These are phyloP conservation scores for Myriangium duriaei DNA, from an alignment of 2,329 filamentous ascomycete species.

Conservation along the genomic window DNA sequence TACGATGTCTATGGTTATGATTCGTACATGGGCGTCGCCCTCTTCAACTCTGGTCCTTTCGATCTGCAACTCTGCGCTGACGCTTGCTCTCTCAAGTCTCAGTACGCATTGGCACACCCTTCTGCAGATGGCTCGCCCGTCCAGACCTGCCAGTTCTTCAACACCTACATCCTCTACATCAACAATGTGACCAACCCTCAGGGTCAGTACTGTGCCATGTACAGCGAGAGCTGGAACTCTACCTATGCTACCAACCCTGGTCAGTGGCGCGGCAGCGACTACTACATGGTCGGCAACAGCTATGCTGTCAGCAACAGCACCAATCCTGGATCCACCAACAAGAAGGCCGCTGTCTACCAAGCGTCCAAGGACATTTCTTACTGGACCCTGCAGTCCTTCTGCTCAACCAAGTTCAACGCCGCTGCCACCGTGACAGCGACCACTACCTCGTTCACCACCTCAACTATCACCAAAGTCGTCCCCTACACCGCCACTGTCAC, in stretches of 20 bases:
- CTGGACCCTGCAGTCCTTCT: constrained; percentile 13
- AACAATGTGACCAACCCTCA: constrained; percentile 13
- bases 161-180: constrained; percentile 14
- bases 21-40: constrained; percentile 18
- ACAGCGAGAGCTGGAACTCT: constrained; percentile 13
- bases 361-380: constrained; percentile 13
- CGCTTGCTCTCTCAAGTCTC: constrained; percentile 14
- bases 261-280: constrained; percentile 13
- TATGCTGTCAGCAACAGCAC: constrained; percentile 12
- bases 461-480: constrained; percentile 5
- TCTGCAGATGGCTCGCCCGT: constrained; percentile 14
- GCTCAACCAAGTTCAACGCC: constrained; percentile 10
- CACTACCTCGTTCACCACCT: constrained; percentile 5
- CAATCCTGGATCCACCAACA: constrained; percentile 10
- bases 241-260: constrained; percentile 15
- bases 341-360: constrained; percentile 12
- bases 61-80: constrained; percentile 22
- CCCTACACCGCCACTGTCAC: constrained; percentile 7
- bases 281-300: constrained; percentile 13
- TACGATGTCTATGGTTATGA: constrained; percentile 17
- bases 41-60: constrained; percentile 21
- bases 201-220: constrained; percentile 20
- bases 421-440: constrained; percentile 9
- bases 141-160: constrained; percentile 16
- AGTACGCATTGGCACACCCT: constrained; percentile 14